Evolutionary conservation across 768 basidiomycete species (phyloP), one percentile per base, ranked within the genome.

Genomic region (Trametes cingulata): DNA sequence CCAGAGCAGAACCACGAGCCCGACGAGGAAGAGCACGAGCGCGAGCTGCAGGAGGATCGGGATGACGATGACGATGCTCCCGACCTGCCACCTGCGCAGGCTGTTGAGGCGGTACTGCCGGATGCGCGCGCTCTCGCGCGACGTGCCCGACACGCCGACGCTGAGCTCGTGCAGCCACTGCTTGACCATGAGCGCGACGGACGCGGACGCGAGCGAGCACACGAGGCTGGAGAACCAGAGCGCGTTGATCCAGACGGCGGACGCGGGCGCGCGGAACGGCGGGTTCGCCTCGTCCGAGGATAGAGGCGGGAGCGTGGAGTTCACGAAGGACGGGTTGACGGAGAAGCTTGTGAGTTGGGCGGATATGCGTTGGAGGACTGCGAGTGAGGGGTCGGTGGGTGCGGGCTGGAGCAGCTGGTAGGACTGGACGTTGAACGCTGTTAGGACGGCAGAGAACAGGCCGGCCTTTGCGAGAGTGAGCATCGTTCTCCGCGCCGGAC

Each of bases 161-260:
- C 53, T 56, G 35, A 69, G 67, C 12, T 66, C 63, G 35, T 62
- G 62, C 1, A 71, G 36, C 71, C 68, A 71, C 42, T 72, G 69
- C 54, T 71, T 73, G n/a, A 68, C 68, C 24, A 70, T 54, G 37
- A 69, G 63, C 20, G 66, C 65, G 25, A 67, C 46, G 12, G 71
- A 56, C 1, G 70, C 71, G 12, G 68, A 60, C 9, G 66, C 59
- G 29, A 73, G 69, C 29, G 63, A 64, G 60, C 63, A 60, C 6
- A 67, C 53, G 2, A 73, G 61, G 33, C 66, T 67, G 15, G 61
- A 53, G 49, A 69, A 68, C 67, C 68, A 69, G 1, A 72, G 56
- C 1, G 55, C 47, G 59, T 69, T 72, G 52, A 68, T 52, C 48
- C 49, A 53, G 6, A 65, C 55, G 7, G 61, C 61, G 17, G 57